Evolutionary conservation across 805 yeast genomes (phyloP), one percentile per base, ranked within the genome.

Genomic region (Candida quercuum): DNA sequence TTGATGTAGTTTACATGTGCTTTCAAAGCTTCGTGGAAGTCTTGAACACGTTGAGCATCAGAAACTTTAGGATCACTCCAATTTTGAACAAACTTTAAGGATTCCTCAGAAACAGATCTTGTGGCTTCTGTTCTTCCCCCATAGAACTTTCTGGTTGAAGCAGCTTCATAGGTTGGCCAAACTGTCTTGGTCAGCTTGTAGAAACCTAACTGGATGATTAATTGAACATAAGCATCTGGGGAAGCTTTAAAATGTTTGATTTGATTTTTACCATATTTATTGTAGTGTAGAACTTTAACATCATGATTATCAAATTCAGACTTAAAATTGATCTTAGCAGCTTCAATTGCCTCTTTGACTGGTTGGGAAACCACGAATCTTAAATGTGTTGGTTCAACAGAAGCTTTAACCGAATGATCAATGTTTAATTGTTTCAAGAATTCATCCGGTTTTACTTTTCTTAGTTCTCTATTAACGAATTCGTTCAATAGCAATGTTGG

Each of bases 41-140:
- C 74, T 17, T 67, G 66, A 24, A 83, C 63, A 61, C 85, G 86
- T 16, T 76, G 79, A 16, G 65, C 70, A 33, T 52, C 60, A 9
- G 81, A 43, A 2, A 54, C 40, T 2, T 54, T 43, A 5, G 76
- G 66, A 54, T 78, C 67, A 49, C 79, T 69, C 86, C 95, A 86
- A 25, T 83, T 76, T 55, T 74, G 67, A 40, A 84, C 94, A 61
- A 88, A 85, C 24, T 67, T 66, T 33, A 74, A 67, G 19, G 87
- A 74, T 56, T 83, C 95, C 36, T 59, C 57, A 8, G 95, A 79
- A 10, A 86, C 96, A 5, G 87, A 67, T 54, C 99, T 76, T 44
- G 93, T 87, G 18, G 96, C 84, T 64, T 91, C 99, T 8, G 98
- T 91, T 60, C 99, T 78, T 39, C 99, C 99, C 54, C 76, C 79